These are phyloP conservation scores for Mucor velutinosus DNA, from an alignment of 371 early-diverging fungal species.

Conservation along the genomic window DNA sequence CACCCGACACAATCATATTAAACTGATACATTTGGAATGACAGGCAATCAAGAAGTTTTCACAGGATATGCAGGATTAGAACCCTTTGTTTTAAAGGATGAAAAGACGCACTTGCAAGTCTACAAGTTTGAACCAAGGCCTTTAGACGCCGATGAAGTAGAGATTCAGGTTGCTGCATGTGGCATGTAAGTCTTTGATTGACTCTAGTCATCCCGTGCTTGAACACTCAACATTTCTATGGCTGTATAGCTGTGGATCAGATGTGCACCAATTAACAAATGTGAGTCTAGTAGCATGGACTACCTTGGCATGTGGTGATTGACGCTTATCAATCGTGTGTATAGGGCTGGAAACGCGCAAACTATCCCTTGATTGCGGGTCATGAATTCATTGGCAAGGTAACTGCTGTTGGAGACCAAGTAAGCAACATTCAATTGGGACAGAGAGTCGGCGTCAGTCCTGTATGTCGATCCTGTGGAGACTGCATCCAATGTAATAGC, in stretches of 20 bases:
- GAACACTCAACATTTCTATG: background rate
- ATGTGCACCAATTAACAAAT: conserved; percentile 44
- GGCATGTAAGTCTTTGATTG: conserved; percentile 45
- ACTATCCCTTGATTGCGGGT: conserved; percentile 69
- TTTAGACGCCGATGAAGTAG: conserved; percentile 57
- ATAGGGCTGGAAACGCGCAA: conserved; percentile 49
- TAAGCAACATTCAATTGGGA: conserved; percentile 56
- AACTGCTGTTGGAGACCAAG: conserved; percentile 54
- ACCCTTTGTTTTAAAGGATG: conserved; percentile 26
- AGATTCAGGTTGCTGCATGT: conserved; percentile 59
- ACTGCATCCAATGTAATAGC: conserved; percentile 41
- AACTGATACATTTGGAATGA: background rate
- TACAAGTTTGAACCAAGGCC: conserved; percentile 48
- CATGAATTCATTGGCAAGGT: conserved; percentile 77
- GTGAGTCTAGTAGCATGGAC: background rate
- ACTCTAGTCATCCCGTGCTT: background rate
- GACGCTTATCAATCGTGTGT: background rate
- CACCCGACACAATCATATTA: background rate
- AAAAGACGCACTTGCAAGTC: conserved; percentile 31
- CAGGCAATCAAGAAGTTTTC: conserved; percentile 21
- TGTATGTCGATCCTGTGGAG: conserved; percentile 44
- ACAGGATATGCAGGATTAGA: conserved; percentile 41
- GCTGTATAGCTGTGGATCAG: conserved; percentile 53
- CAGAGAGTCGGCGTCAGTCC: conserved; percentile 78
- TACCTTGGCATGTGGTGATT: conserved; percentile 1